phyloP scores from a whole-genome alignment of 257 asterid species.

The Solanum microdontum region DNA sequence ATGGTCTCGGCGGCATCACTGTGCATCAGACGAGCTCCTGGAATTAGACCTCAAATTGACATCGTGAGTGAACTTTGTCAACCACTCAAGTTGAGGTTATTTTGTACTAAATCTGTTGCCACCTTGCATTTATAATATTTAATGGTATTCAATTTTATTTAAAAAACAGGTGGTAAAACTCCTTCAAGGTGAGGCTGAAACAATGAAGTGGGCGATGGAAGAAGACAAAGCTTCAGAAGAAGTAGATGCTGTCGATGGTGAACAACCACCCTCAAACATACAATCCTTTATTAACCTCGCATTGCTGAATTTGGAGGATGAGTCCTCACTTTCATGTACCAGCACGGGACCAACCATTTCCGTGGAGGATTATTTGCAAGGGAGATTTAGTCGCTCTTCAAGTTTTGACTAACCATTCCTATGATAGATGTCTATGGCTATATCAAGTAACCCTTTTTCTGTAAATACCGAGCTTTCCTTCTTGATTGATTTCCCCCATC shows the following conservation, averaged over 20 bases:
- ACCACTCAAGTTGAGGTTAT: neutral
- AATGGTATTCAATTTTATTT: neutral
- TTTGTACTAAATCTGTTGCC: neutral
- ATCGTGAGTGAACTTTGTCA: conserved; percentile 27
- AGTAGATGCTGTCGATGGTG: conserved; percentile 20
- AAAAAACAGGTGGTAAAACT: conserved; percentile 56
- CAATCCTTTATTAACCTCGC: conserved; percentile 79
- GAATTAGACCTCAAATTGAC: conserved; percentile 57
- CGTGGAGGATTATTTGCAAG: conserved; percentile 70
- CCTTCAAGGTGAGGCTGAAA: conserved; percentile 55
- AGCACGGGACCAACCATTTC: conserved; percentile 59
- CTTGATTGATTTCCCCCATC: neutral
- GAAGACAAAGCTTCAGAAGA: conserved; percentile 36
- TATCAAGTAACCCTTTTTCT: neutral
- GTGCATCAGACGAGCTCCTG: conserved; percentile 60
- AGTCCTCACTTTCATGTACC: conserved; percentile 43
- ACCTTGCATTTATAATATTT: neutral
- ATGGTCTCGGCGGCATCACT: conserved; percentile 69
- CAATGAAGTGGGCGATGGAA: conserved; percentile 42
- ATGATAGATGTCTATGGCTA: neutral
- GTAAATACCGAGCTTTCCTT: neutral
- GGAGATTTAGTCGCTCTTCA: conserved; percentile 75
- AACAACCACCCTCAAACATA: conserved; percentile 38
- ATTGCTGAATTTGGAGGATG: conserved; percentile 59
- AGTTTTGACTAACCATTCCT: conserved; percentile 39